A percentile compares a stretch with the other conserved stretches of the same genome.
Conservation (phyloP, 2,329 filamentous ascomycete species). For the Pleoardoris graminearum region DNA sequence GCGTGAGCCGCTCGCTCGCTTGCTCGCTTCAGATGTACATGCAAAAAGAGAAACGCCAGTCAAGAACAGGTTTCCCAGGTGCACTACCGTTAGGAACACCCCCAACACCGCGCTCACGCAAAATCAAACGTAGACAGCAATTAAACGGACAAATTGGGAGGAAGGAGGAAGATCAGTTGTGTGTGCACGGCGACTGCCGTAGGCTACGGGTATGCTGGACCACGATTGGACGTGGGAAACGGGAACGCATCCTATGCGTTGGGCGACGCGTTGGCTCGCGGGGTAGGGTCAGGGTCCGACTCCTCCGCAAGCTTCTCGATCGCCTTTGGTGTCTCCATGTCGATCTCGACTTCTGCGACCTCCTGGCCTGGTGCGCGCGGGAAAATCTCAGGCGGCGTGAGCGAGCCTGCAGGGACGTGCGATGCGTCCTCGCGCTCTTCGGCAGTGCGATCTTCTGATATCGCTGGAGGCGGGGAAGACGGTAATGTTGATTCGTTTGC, state of each 20-base stretch:
- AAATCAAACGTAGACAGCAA: constrained; percentile 11
- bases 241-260: constrained; percentile 9
- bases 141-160: constrained; percentile 12
- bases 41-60: background rate
- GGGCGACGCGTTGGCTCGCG: constrained; percentile 33
- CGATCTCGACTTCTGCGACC: constrained; percentile 39
- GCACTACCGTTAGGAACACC: constrained; percentile 42
- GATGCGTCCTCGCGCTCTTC: constrained; percentile 38
- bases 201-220: constrained; percentile 11
- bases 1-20: no score
- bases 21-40: background rate
- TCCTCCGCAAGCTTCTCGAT: constrained; percentile 34
- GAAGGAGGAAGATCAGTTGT: background rate
- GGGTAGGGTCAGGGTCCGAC: constrained; percentile 49
- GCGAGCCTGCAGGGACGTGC: constrained; percentile 37
- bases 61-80: constrained; percentile 32
- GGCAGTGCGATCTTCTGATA: constrained; percentile 46
- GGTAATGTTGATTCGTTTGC: constrained; percentile 38
- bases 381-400: constrained; percentile 58
- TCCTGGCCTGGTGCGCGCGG: constrained; percentile 49
- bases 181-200: background rate
- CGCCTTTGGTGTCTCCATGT: constrained; percentile 47
- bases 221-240: background rate
- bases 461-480: constrained; percentile 46
- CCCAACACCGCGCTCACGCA: constrained; percentile 41